Conservation (phyloP, 108 stramenopile genomes). For the Cyclotella baltica region DNA sequence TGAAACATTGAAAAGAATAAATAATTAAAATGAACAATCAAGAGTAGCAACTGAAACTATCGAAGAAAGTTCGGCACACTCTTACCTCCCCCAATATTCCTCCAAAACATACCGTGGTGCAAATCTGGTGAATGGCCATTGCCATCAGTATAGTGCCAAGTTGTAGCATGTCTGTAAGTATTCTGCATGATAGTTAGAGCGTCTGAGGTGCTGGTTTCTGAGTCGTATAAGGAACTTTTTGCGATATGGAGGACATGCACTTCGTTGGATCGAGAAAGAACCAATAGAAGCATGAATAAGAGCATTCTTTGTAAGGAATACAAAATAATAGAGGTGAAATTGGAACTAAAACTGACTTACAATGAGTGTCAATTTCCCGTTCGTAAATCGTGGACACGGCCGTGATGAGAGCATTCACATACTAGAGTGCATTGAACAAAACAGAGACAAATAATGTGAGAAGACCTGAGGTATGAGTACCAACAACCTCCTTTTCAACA, state of each 20-base stretch:
- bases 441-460: too few species aligned
- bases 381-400: neutral
- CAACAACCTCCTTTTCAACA: too few species aligned
- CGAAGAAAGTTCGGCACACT: neutral
- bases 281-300: neutral
- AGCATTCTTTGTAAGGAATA: neutral
- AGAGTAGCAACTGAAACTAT: neutral
- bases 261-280: too few species aligned
- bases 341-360: neutral
- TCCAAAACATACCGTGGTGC: constrained; percentile 12
- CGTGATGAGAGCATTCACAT: too few species aligned
- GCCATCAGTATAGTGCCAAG: constrained; percentile 20
- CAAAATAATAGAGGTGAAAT: neutral
- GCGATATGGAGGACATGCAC: constrained; percentile 24
- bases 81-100: constrained; percentile 9
- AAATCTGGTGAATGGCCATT: constrained; percentile 12
- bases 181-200: constrained; percentile 17
- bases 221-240: constrained; percentile 2
- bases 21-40: neutral
- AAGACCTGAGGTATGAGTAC: too few species aligned
- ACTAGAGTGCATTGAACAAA: too few species aligned
- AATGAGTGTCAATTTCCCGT: constrained; percentile 36
- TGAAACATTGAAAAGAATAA: neutral
- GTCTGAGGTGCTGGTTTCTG: neutral
- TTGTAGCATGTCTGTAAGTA: neutral